Conservation (phyloP, 2,329 filamentous ascomycete genomes). For the Curvularia sp. region DNA sequence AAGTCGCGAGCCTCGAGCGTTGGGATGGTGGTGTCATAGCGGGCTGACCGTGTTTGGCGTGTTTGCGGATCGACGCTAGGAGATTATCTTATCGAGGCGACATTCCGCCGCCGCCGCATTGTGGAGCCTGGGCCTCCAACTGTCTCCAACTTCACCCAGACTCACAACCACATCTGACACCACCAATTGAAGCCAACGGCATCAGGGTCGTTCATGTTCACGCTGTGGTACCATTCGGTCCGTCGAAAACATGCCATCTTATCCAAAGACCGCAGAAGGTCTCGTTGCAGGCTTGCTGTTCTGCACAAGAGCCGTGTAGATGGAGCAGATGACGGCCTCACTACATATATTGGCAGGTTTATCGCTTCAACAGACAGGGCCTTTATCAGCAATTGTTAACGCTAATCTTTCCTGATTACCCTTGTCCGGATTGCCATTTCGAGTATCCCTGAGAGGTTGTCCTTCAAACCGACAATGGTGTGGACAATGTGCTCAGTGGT, state of each 20-base stretch:
- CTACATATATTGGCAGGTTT: neutral
- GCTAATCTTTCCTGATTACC: neutral
- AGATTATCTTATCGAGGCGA: constrained; percentile 9
- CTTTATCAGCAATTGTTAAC: neutral
- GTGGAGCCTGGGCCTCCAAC: neutral
- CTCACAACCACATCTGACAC: constrained; percentile 7
- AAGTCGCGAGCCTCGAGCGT: constrained; percentile 18
- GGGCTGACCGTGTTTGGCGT: constrained; percentile 28
- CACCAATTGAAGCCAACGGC: constrained; percentile 1
- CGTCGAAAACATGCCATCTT: neutral
- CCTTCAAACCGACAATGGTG: neutral
- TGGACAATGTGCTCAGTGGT: neutral
- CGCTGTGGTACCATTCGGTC: neutral
- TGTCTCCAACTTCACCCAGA: constrained; percentile 4
- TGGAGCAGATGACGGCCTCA: neutral
- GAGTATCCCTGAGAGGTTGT: neutral
- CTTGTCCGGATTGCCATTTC: neutral
- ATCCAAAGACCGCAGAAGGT: neutral
- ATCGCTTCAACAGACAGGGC: neutral
- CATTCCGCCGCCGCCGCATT: neutral
- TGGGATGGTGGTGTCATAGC: constrained; percentile 38
- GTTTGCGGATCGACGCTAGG: constrained; percentile 26
- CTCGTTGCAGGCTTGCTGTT: neutral
- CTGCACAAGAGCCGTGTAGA: neutral
- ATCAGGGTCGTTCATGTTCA: neutral